Percentiles rank a stretch among this genome's conserved stretches.
These are phyloP conservation scores for Oldenlandia corymbosa DNA, from an alignment of 257 asterid species.

Conservation along the genomic window DNA sequence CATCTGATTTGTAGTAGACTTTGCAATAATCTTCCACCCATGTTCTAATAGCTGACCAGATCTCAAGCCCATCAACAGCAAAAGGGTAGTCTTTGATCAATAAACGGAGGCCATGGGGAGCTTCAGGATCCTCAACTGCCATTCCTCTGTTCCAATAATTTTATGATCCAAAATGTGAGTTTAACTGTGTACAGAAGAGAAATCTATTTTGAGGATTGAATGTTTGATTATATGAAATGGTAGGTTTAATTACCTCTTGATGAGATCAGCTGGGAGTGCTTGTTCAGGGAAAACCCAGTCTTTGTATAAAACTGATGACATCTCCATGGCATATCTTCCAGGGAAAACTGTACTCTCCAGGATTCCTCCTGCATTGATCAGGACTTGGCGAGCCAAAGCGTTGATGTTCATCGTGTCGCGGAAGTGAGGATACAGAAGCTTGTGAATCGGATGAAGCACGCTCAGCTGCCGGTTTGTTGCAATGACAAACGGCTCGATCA, in stretches of 20 bases:
- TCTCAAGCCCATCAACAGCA: slow-evolving; percentile 77
- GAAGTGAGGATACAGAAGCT: slow-evolving; percentile 77
- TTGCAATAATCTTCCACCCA: slow-evolving; percentile 68
- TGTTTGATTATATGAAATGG: background rate
- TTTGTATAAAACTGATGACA: slow-evolving; percentile 47
- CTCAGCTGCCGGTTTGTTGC: slow-evolving; percentile 76
- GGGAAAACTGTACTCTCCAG: slow-evolving; percentile 59
- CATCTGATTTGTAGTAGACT: slow-evolving; percentile 49
- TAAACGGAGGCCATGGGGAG: slow-evolving; percentile 54
- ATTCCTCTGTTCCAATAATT: slow-evolving; percentile 37
- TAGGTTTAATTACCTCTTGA: slow-evolving; percentile 45
- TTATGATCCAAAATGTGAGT: background rate
- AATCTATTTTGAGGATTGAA: too few species aligned
- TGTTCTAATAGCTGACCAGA: slow-evolving; percentile 69
- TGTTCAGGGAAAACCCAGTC: slow-evolving; percentile 66
- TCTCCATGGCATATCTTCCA: slow-evolving; percentile 52
- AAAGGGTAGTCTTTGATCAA: slow-evolving; percentile 66
- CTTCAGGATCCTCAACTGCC: slow-evolving; percentile 52
- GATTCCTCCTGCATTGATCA: slow-evolving; percentile 57
- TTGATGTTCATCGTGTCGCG: slow-evolving; percentile 70
- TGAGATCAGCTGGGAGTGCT: slow-evolving; percentile 74
- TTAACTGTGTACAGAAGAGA: too few species aligned
- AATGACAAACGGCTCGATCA: slow-evolving; percentile 70
- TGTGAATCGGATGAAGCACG: slow-evolving; percentile 70
- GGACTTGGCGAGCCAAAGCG: slow-evolving; percentile 55